Base-by-base conservation (phyloP, 768 basidiomycete species). In the Sporobolomyces phaffii region DNA sequence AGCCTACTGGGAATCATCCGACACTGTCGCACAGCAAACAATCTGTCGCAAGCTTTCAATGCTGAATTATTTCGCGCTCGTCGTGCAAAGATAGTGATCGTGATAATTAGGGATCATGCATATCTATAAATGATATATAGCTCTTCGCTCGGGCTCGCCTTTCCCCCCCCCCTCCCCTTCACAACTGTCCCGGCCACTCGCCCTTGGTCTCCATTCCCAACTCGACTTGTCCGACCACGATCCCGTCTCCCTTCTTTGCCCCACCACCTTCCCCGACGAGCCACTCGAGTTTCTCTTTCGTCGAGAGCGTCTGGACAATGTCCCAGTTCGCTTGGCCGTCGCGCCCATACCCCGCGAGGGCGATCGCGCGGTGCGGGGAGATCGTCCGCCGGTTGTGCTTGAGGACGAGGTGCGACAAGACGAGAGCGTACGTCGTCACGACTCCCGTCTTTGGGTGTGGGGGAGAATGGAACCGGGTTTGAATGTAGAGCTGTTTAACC, bases 311-410 rank as follows among this genome's bases (percentile, higher is more conserved):
- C 56, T 62, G 24, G 18, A 62, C 63, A 22, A 65, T 51, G 43
- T 57, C 68, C 48, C 44, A 61, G 22, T 69, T 69, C 48, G 24
- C 26, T 38, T 22, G 7, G 2, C 65, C 65, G 6, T 47, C 4
- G 22, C 28, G n/a, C 15, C 66, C 66, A 50, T 65, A 69, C 5
- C 68, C 68, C 10, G 63, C 54, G 9, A 69, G 54, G 0, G 68
- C 63, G 34, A 69, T 57, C 2, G 63, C 60, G 10, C 63, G 59
- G 48, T 44, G 36, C 2, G 68, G 68, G 1, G 68, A 60, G 38
- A 69, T 40, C 18, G 68, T 69, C 14, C 68, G 59, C 5, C 68
- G 53, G 29, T 47, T 40, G 63, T 65, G 63, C 54, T 69, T 69
- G 22, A 69, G 22, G 28, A 69, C 68, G 34, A 64, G 14, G n/a